These are phyloP conservation scores for Globisporangium splendens DNA, from an alignment of 352 stramenopile genomes.

Conservation along the genomic window DNA sequence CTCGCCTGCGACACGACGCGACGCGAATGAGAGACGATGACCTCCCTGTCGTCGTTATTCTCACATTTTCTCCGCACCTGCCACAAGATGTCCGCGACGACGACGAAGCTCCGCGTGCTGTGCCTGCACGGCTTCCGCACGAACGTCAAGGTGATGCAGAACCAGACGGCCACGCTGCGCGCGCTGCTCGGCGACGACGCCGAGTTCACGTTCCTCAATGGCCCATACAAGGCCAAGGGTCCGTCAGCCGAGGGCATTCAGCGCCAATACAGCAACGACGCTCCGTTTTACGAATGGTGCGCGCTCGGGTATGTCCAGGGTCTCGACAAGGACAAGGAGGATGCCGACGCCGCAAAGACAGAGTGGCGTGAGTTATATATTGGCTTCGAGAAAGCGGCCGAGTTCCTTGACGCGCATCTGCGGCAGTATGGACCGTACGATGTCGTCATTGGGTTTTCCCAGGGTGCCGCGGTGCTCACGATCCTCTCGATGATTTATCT, in stretches of 20 bases:
- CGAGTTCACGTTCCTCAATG: slow-evolving; percentile 75
- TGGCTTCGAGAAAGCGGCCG: slow-evolving; percentile 37
- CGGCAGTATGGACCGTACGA: slow-evolving; percentile 63
- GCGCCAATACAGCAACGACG: slow-evolving; percentile 48
- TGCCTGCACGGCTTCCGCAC: slow-evolving; percentile 75
- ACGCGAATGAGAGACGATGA: too few relatives aligned
- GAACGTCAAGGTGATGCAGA: slow-evolving; percentile 69
- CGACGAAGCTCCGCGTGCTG: slow-evolving; percentile 51
- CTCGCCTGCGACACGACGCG: too few relatives aligned
- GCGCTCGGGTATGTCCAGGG: slow-evolving; percentile 25
- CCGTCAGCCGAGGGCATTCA: slow-evolving; percentile 61
- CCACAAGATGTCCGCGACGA: neutral
- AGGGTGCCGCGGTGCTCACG: slow-evolving; percentile 65
- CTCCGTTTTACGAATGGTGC: slow-evolving; percentile 76
- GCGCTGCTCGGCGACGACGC: slow-evolving; percentile 45
- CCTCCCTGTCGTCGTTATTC: too few relatives aligned
- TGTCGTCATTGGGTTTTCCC: slow-evolving; percentile 72
- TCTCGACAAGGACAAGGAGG: slow-evolving; percentile 13
- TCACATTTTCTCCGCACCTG: too few relatives aligned
- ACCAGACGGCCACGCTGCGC: slow-evolving; percentile 53
- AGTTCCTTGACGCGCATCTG: slow-evolving; percentile 59
- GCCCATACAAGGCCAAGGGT: slow-evolving; percentile 43
- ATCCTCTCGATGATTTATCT: slow-evolving; percentile 59
- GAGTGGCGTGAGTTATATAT: slow-evolving; percentile 19
- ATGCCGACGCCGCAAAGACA: neutral